Evolutionary conservation across 768 basidiomycete genomes (phyloP).

Genomic region (Tylopilus plumbeoviolaceoides): DNA sequence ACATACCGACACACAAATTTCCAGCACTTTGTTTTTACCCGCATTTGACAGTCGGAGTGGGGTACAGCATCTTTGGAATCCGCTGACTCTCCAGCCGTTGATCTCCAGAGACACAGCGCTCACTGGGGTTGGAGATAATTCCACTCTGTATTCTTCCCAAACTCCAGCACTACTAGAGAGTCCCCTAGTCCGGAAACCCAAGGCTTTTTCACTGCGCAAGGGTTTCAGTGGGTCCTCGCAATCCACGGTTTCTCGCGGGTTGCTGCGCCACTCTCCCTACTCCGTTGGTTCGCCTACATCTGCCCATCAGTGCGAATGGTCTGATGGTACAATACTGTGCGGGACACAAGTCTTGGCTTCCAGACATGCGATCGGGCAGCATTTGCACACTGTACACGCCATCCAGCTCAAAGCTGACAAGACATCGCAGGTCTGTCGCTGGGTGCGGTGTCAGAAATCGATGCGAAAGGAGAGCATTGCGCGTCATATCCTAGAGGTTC

Average conservation of each 20-base stretch:
- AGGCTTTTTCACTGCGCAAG: neutral
- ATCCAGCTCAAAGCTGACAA: conserved; percentile 9
- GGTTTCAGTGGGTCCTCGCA: too few species aligned
- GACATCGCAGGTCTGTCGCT: conserved; percentile 8
- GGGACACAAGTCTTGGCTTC: neutral
- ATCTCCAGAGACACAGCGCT: neutral
- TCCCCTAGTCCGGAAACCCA: too few species aligned
- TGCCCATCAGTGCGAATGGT: conserved; percentile 13
- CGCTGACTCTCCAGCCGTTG: neutral
- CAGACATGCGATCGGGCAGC: conserved; percentile 11
- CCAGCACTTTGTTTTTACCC: neutral
- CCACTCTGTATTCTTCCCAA: neutral
- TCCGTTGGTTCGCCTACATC: neutral
- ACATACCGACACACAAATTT: neutral
- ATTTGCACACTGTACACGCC: conserved; percentile 10
- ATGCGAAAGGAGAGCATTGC: conserved; percentile 26
- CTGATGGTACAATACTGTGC: neutral
- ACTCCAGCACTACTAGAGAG: neutral
- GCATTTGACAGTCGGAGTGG: neutral
- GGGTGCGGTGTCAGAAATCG: conserved; percentile 13
- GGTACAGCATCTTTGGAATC: neutral
- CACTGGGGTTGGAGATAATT: neutral
- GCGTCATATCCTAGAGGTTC: conserved; percentile 24
- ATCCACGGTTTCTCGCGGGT: too few species aligned
- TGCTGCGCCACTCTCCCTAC: conserved; percentile 6